Conservation (phyloP, 768 basidiomycete genomes). For the Erythrobasidium yunnanense region DNA sequence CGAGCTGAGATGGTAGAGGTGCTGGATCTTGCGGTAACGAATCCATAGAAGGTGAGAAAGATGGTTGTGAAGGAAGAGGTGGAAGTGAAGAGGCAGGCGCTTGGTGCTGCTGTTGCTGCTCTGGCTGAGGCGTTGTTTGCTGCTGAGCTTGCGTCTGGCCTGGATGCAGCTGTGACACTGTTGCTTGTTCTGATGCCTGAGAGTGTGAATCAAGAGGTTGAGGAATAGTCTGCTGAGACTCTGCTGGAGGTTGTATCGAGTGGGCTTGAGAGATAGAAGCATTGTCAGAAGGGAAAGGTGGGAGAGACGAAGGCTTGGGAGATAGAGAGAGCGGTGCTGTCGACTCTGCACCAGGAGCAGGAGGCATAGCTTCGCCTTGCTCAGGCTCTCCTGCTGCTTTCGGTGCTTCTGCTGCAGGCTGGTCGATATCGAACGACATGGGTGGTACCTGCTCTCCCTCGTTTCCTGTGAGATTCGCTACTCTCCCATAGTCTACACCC, state of each 20-base stretch:
- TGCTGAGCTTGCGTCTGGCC: neutral
- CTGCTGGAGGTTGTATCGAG: too few relatives aligned
- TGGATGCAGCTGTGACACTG: neutral
- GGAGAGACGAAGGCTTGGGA: too few relatives aligned
- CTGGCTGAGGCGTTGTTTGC: neutral
- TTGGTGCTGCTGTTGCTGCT: neutral
- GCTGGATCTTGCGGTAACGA: constrained; percentile 10
- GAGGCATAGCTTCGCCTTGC: neutral
- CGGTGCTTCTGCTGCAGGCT: neutral
- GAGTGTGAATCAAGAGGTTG: neutral
- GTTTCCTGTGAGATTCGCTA: neutral
- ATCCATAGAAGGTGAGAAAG: neutral
- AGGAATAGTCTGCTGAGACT: too few relatives aligned
- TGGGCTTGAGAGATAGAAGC: too few relatives aligned
- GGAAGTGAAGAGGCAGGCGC: neutral
- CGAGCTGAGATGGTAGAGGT: constrained; percentile 22
- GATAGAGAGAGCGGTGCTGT: too few relatives aligned
- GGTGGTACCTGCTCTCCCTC: constrained; percentile 10
- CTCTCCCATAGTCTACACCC: neutral
- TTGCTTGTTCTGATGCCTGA: neutral
- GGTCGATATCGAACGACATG: constrained; percentile 21
- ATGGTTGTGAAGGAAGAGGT: neutral
- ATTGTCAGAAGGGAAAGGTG: too few relatives aligned
- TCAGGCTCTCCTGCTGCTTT: neutral
- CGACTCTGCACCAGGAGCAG: neutral